Evolutionary conservation across 768 basidiomycete species (phyloP).

Genomic region (Sporobolomyces pararoseus): DNA sequence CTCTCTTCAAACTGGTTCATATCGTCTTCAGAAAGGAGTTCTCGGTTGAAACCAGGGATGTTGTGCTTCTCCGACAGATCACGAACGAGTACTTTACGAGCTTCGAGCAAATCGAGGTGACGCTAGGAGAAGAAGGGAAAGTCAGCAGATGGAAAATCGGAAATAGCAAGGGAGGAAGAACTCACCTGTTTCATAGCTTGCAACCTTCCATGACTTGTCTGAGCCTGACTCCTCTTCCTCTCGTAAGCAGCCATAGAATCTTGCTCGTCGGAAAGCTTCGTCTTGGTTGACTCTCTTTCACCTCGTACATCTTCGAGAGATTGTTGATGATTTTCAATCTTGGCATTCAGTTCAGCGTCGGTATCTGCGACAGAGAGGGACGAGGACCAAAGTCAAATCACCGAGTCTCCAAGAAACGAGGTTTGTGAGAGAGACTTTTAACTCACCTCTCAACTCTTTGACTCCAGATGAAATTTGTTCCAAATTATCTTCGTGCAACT

Average conservation of each 20-base stretch:
- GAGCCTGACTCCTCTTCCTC: conserved; percentile 35
- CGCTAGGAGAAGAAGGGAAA: conserved; percentile 55
- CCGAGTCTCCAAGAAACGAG: too few relatives aligned
- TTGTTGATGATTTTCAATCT: conserved; percentile 94
- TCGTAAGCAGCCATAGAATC: conserved; percentile 36
- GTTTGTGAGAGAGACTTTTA: background rate
- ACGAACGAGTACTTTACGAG: conserved; percentile 70
- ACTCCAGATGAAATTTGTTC: conserved; percentile 8
- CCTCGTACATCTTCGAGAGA: conserved; percentile 76
- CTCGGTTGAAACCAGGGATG: conserved; percentile 69
- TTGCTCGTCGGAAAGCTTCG: conserved; percentile 75
- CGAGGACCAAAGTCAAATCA: background rate
- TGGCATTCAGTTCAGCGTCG: conserved; percentile 81
- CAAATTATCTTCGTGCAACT: conserved; percentile 63
- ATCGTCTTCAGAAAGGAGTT: conserved; percentile 67
- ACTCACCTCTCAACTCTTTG: conserved; percentile 64
- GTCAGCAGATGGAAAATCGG: conserved; percentile 1
- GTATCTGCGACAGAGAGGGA: conserved; percentile 8
- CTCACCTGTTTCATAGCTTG: conserved; percentile 63
- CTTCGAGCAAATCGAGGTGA: conserved; percentile 65
- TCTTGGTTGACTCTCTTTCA: conserved; percentile 86
- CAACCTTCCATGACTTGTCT: conserved; percentile 57
- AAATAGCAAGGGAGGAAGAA: background rate
- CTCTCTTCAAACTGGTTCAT: conserved; percentile 66
- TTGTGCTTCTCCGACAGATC: conserved; percentile 64